Conservation (phyloP, 805 yeast species). For the Candida sphagnicola region DNA sequence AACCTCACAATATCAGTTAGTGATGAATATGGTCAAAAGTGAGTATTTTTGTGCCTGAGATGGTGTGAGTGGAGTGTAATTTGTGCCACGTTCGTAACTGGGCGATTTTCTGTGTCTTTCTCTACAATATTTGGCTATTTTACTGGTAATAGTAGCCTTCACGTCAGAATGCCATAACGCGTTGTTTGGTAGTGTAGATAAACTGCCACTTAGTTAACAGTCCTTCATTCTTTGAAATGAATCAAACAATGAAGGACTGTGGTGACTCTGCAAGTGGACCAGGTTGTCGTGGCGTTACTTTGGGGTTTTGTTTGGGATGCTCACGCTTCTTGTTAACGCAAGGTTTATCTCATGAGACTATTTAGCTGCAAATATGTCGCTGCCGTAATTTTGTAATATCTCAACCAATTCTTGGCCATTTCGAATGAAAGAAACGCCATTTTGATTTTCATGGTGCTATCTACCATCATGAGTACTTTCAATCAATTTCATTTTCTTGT, state of each 20-base stretch:
- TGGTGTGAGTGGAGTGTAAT: neutral
- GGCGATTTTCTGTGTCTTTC: neutral
- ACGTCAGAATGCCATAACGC: too few species aligned
- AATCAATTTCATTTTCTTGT: constrained; percentile 1
- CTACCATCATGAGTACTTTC: neutral
- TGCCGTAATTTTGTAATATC: neutral
- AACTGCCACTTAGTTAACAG: neutral
- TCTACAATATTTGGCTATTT: too few species aligned
- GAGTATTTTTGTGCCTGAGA: neutral
- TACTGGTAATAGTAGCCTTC: too few species aligned
- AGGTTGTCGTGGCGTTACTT: neutral
- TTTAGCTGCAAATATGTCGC: constrained; percentile 5
- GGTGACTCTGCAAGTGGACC: neutral
- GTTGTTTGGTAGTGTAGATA: neutral
- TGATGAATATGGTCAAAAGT: neutral
- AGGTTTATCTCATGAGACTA: too few species aligned
- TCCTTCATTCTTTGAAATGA: neutral
- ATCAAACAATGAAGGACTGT: neutral
- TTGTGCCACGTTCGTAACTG: neutral
- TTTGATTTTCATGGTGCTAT: too few species aligned
- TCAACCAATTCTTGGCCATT: neutral
- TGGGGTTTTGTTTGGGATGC: neutral
- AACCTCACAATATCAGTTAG: neutral
- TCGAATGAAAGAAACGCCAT: neutral
- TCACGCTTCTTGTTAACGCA: too few species aligned